Evolutionary conservation across 306 rosid genomes (phyloP), one percentile per base, ranked within the genome.

Genomic region (Abrus pulchellus): DNA sequence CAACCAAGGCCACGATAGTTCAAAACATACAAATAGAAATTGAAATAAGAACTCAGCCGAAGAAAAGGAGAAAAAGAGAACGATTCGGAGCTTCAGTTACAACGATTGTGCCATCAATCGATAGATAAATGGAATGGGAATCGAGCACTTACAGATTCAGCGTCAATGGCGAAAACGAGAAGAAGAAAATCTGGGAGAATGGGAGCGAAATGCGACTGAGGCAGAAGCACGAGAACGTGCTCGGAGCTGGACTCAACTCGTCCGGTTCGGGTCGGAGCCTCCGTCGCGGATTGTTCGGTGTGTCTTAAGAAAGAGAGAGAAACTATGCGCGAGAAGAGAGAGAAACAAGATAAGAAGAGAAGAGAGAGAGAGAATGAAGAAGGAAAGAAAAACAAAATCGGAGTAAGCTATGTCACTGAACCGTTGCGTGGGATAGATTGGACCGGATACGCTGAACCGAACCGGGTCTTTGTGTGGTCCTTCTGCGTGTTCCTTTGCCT

Each of bases 71-170:
- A 87, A 12, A 76, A 81, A 74, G 64, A 49, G 45, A 84, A 66
- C 3, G 62, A 68, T 55, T 28, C 27, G 71, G 67, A 67, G 81
- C 80, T 81, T 61, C 64, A 60, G 7, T 73, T 49, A 65, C 57
- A 57, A 74, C 28, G 60, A 66, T 63, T 78, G 72, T 52, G 56
- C 28, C 64, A 66, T 74, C 74, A 85, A 87, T 82, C 84, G 84
- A 89, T 86, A 49, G 88, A 65, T 76, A 54, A 72, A 80, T 9
- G 53, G 71, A 83, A 83, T 8, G 62, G 77, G 82, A 68, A 84
- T 75, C 68, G 64, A 66, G 74, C 45, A 84, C 90, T 86, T 87
- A 88, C 90, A 80, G 90, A 90, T 83, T 86, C 71, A 50, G 66
- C 69, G 80, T 59, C 55, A 80, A 84, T 53, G 74, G 70, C 14